Percentiles rank a stretch among this genome's conserved stretches.
phyloP scores from a whole-genome alignment of 1,139 yeast species.

The Yarrowia galli region DNA sequence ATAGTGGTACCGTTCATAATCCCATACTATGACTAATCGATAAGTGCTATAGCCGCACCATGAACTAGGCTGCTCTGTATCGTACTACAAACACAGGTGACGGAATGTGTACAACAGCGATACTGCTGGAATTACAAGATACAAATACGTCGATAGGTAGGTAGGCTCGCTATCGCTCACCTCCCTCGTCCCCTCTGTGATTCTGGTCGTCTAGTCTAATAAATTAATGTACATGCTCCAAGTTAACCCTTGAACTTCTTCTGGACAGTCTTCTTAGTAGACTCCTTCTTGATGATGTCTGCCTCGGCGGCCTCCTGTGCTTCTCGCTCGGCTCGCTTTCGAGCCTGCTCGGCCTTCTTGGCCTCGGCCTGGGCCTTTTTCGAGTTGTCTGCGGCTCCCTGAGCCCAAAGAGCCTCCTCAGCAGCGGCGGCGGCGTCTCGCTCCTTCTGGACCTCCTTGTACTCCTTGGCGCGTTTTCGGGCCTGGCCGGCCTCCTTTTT shows the following conservation, averaged over 20 bases:
- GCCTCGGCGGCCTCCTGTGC: slow-evolving; percentile 34
- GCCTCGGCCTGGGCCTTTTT: slow-evolving; percentile 38
- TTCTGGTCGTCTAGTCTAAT: not conserved
- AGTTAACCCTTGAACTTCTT: slow-evolving; percentile 30
- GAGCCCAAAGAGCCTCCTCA: slow-evolving; percentile 22
- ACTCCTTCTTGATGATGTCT: slow-evolving; percentile 35
- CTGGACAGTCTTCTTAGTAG: slow-evolving; percentile 35
- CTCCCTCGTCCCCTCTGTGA: not conserved
- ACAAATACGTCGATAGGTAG: too few species aligned
- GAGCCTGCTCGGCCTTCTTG: slow-evolving; percentile 30
- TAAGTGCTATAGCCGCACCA: too few species aligned
- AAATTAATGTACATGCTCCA: slow-evolving; percentile 21
- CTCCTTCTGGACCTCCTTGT: slow-evolving; percentile 26
- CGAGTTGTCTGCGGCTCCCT: slow-evolving; percentile 32
- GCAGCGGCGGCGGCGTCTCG: slow-evolving; percentile 24
- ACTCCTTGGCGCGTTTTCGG: slow-evolving; percentile 38
- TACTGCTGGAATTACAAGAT: too few species aligned
- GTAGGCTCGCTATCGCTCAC: not conserved
- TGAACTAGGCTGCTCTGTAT: too few species aligned
- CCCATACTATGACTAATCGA: too few species aligned
- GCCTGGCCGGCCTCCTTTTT: slow-evolving; percentile 39
- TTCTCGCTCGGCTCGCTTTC: slow-evolving; percentile 33
- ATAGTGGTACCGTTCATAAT: too few species aligned
- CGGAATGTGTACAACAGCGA: too few species aligned
- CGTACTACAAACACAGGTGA: too few species aligned